phyloP scores from a whole-genome alignment of 169 alveolate species.

The Eimeria sp. region DNA sequence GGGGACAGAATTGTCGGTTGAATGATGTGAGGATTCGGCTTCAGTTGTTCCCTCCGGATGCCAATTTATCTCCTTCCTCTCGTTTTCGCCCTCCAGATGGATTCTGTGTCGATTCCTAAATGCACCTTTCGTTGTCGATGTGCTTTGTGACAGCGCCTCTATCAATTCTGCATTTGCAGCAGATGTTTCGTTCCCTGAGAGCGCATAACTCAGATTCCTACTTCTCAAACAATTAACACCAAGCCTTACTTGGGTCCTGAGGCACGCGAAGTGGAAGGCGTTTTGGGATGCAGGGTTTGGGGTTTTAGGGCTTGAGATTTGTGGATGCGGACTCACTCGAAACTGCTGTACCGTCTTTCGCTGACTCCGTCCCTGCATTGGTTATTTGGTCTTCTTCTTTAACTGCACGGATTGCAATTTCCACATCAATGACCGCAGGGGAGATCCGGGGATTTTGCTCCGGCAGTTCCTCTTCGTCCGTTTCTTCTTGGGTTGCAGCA shows the following conservation, averaged over 20 bases:
- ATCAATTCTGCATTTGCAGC: neutral
- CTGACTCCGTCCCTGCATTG: neutral
- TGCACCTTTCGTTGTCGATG: neutral
- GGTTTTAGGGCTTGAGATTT: neutral
- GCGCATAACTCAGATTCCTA: neutral
- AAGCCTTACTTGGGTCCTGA: neutral
- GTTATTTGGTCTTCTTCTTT: neutral
- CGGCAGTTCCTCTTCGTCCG: neutral
- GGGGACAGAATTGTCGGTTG: neutral
- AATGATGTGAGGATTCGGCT: neutral
- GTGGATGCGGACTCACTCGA: neutral
- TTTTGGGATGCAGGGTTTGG: neutral
- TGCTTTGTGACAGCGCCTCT: neutral
- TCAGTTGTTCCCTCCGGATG: neutral
- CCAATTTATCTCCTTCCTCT: neutral
- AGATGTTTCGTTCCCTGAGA: neutral
- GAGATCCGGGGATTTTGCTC: neutral
- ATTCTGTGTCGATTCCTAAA: neutral
- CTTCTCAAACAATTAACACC: neutral
- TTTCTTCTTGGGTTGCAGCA: neutral
- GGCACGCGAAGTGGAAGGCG: neutral
- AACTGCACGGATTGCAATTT: neutral
- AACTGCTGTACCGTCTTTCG: neutral
- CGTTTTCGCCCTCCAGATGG: neutral
- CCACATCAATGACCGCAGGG: neutral